Conservation (phyloP, 495 filamentous ascomycete species). For the Neohortaea acidophila region DNA sequence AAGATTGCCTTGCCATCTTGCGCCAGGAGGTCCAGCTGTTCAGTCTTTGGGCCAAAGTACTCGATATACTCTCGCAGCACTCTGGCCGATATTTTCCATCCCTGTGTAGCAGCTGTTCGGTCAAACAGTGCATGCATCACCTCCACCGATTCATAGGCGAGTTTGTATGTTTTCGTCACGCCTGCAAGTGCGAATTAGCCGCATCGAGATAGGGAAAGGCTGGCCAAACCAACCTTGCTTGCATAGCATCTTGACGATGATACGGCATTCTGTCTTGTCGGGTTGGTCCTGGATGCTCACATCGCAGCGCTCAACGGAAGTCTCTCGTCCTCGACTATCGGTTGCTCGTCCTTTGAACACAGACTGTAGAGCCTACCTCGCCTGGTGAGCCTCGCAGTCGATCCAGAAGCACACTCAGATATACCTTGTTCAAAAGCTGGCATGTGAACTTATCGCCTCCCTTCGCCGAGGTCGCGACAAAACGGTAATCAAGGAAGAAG, state of each 20-base stretch:
- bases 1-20: constrained; percentile 59
- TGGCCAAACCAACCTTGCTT: constrained; percentile 48
- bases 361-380: constrained; percentile 48
- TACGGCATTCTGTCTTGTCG: constrained; percentile 56
- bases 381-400: constrained; percentile 1
- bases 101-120: constrained; percentile 47
- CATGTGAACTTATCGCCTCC: constrained; percentile 50
- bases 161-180: constrained; percentile 78
- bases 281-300: constrained; percentile 62
- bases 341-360: constrained; percentile 51
- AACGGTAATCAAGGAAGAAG: constrained; percentile 77
- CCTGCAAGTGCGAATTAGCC: constrained; percentile 32
- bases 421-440: constrained; percentile 55
- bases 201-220: not conserved
- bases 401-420: not conserved
- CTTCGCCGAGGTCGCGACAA: constrained; percentile 26
- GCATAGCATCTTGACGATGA: constrained; percentile 70
- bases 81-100: constrained; percentile 62
- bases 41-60: constrained; percentile 79
- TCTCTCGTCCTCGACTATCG: constrained; percentile 53
- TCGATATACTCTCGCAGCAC: constrained; percentile 73
- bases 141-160: constrained; percentile 72
- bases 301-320: constrained; percentile 74
- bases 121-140: constrained; percentile 84
- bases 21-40: constrained; percentile 76